These are phyloP conservation scores for Nepenthes alata DNA, from an alignment of 179 eudicot genomes.

Conservation along the genomic window DNA sequence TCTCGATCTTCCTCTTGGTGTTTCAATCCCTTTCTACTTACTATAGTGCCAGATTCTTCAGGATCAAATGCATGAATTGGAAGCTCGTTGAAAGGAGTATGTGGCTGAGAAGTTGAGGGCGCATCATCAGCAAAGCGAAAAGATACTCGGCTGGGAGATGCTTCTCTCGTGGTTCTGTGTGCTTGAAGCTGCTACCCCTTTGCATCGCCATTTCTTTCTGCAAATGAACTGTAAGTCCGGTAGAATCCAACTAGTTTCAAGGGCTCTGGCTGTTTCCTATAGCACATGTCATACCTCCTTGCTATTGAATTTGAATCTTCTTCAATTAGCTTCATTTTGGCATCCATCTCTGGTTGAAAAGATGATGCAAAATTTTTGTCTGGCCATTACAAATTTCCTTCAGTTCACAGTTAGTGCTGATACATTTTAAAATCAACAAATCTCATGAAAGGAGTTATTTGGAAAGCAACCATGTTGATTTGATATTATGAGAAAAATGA, in stretches of 20 bases:
- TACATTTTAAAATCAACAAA: no score
- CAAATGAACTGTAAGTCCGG: neutral
- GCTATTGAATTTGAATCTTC: constrained; percentile 2
- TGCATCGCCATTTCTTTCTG: no score
- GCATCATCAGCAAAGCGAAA: neutral
- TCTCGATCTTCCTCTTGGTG: neutral
- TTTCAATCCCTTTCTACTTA: neutral
- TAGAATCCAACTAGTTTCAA: constrained; percentile 2
- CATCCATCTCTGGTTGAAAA: constrained; percentile 1
- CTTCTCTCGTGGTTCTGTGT: no score
- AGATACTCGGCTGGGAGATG: no score
- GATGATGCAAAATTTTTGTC: neutral
- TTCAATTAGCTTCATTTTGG: neutral
- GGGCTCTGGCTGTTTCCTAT: neutral
- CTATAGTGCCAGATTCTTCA: neutral
- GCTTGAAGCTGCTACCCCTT: no score
- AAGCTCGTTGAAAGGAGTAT: no score
- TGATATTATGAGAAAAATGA: no score
- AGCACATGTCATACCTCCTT: no score
- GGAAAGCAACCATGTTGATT: no score
- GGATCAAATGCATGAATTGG: neutral
- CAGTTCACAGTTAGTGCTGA: no score
- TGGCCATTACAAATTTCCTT: no score
- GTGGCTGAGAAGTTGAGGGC: constrained; percentile 2
- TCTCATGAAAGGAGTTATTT: no score